Conservation (phyloP, 139 green algal genomes). For the Closterium sp. region DNA sequence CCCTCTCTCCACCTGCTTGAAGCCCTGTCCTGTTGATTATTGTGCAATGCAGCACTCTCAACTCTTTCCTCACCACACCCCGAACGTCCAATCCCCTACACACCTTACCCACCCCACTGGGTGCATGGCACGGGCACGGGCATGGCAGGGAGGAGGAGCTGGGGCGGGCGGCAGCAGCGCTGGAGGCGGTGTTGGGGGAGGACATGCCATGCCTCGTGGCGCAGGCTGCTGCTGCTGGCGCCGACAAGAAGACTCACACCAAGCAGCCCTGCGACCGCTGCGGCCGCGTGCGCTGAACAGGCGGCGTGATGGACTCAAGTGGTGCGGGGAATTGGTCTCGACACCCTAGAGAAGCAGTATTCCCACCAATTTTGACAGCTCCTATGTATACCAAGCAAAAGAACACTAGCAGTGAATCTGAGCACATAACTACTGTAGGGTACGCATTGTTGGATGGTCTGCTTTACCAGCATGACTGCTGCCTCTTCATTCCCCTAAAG, state of each 20-base stretch:
- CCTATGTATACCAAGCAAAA: too few relatives aligned
- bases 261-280: slow-evolving; percentile 33
- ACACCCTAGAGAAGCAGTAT: too few relatives aligned
- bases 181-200: slow-evolving; percentile 40
- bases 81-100: neutral
- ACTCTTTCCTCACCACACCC: neutral
- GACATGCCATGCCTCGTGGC: slow-evolving; percentile 26
- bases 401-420: too few relatives aligned
- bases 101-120: neutral
- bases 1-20: neutral
- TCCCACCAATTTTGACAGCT: too few relatives aligned
- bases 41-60: too few relatives aligned
- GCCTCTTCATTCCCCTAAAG: too few relatives aligned
- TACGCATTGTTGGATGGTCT: too few relatives aligned
- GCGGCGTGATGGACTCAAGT: too few relatives aligned
- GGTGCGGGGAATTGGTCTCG: too few relatives aligned
- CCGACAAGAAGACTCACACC: neutral
- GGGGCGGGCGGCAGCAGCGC: slow-evolving; percentile 34
- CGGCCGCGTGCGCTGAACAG: slow-evolving; percentile 1
- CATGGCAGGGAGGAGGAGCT: slow-evolving; percentile 31
- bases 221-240: neutral
- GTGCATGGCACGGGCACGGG: neutral
- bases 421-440: too few relatives aligned
- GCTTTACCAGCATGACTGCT: too few relatives aligned
- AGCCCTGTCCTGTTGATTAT: neutral